A percentile compares a stretch with the other conserved stretches of the same genome.
Conservation (phyloP, 345 rosid species). For the Crucihimalaya himalaica region DNA sequence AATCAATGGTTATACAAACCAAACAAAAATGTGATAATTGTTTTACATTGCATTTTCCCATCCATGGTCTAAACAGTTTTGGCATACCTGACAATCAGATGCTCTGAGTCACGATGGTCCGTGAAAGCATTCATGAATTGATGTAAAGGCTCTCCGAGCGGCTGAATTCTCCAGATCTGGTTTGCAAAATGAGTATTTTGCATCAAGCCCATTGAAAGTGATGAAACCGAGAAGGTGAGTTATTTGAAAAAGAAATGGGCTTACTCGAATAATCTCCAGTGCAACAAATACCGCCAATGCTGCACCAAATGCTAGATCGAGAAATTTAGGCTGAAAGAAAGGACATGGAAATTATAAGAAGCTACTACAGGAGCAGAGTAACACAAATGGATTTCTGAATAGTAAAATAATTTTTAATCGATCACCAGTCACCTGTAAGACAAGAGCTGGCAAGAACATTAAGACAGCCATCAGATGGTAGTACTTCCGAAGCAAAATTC, state of each 20-base stretch:
- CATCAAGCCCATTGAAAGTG: neutral
- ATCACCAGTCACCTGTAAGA: conserved; percentile 72
- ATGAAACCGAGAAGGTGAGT: neutral
- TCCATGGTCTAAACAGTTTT: neutral
- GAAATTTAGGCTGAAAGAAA: conserved; percentile 81
- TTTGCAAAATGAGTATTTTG: conserved; percentile 14
- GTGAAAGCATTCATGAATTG: conserved; percentile 94
- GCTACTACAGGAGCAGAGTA: neutral
- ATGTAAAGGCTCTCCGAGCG: conserved; percentile 72
- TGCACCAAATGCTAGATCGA: conserved; percentile 94
- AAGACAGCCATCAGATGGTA: conserved; percentile 96
- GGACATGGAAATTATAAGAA: conserved; percentile 4
- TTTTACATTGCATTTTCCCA: conserved; percentile 1
- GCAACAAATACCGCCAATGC: conserved; percentile 81
- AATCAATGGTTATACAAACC: neutral
- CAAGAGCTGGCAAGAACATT: conserved; percentile 93
- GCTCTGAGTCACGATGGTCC: conserved; percentile 95
- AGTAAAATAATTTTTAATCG: neutral
- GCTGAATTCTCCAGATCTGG: conserved; percentile 93
- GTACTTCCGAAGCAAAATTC: conserved; percentile 96
- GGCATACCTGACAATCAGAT: conserved; percentile 79
- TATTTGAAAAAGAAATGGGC: conserved; percentile 25
- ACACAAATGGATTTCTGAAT: neutral
- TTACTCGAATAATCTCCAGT: conserved; percentile 88
- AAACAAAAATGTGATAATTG: neutral